Base-by-base conservation (phyloP, 2,329 filamentous ascomycete genomes). In the Aspergillus caelatus region DNA sequence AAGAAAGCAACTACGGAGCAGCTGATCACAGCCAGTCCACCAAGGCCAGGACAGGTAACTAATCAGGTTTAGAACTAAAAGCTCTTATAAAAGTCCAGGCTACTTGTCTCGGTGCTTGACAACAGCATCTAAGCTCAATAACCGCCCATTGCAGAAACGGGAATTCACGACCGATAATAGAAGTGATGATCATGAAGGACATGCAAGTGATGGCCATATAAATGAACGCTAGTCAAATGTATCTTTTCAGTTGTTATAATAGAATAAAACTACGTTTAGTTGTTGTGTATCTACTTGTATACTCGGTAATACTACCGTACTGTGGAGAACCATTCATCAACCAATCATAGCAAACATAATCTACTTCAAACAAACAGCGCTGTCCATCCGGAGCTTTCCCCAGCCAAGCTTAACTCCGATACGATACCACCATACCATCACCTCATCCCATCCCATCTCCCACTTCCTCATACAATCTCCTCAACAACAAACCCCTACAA, bases 1-100 rank as follows among this genome's bases (percentile, higher is more conserved):
- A 66, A 6, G 60, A 62, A n/a, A 26, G 28, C 23, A 60, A 60
- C 23, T 36, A 11, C 30, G 50, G 55, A 39, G 56, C 48, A 52
- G 48, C 28, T 10, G 48, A 34, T 34, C 48, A 52, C n/a, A 9
- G 28, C 10, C 48, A 3, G 28, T 21, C 26, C 10, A 4, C 26
- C 11, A 23, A 28, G 45, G 12, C 21, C 23, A 34, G 43, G 21
- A n/a, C 54, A n/a, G 16, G n/a, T 7, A 19, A 53, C 30, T 39
- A 53, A 41, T n/a, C 26, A 19, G 16, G 7, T n/a, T 11, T 19
- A 28, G 4, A 16, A 9, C 26, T 26, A 30, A n/a, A 30, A 50
- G 26, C 2, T 19, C 8, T 19, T 30, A 26, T 12, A 28, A 28
- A 50, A 28, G 26, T 19, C 48, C 8, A 52, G 16, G 16, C 14